Evolutionary conservation across 768 basidiomycete species (phyloP), one percentile per base, ranked within the genome.

Genomic region (Phaffia tasmanica): DNA sequence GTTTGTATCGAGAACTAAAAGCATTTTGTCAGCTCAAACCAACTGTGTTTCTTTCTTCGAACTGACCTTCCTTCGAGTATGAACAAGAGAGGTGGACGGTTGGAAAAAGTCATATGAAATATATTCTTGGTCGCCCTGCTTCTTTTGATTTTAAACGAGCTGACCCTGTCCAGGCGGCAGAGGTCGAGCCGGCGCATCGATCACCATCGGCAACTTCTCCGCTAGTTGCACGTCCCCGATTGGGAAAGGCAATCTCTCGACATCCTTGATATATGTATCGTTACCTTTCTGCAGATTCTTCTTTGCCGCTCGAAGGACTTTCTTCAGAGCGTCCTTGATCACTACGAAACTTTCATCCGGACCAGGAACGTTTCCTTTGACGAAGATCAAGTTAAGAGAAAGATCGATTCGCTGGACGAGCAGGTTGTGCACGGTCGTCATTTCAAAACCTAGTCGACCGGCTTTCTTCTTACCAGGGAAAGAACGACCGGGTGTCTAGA

Each of bases 381-480:
- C 85, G 76, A 87, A 98, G 65, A 99, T 80, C 62, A 97, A 83
- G 77, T 98, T 86, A 57, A 95, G 83, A 18, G 79, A 78, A 25
- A 83, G 83, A 79, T 99, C 95, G 67, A 99, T 82, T 25, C 91
- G 87, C 64, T 92, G 82, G 53, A 98, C 89, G 0, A 85, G 77
- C 29, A 98, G 84, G 74, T 97, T 98, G 73, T 94, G 91, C 18
- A 82, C 81, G 9, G 94, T 98, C 11, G 83, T 82, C 50, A 85
- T 85, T 70, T 83, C 81, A 64, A 85, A 86, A 59, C 95, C 95
- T 81, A 97, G 85, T 27, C 85, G 86, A 46, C 95, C 95, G 14
- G 94, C 85, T 94, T 95, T 97, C 80, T 97, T 98, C 79, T 92
- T 95, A 48, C 95, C 95, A 3, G 95, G 95, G 79, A 88, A 91